Evolutionary conservation across 352 stramenopile species (phyloP).

Genomic region (Phytophthora tentaculata): DNA sequence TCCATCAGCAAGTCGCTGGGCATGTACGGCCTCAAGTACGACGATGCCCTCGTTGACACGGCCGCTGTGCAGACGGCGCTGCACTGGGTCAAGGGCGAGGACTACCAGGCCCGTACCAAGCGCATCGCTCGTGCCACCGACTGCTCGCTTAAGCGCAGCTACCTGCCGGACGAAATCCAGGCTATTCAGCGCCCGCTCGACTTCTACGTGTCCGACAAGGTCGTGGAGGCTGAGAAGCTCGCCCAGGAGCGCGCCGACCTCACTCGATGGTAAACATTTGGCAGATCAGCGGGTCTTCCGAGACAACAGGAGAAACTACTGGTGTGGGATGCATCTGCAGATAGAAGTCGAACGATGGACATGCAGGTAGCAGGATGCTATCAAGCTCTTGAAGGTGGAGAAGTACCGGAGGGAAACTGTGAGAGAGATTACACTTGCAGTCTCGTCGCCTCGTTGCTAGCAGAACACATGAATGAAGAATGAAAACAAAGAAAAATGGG

Average conservation of each 20-base stretch:
- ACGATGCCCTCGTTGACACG: constrained; percentile 86
- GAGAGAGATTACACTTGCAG: neutral
- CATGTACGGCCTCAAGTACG: constrained; percentile 89
- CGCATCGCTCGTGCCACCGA: constrained; percentile 83
- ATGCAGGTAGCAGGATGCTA: constrained; percentile 11
- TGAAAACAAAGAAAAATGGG: constrained; percentile 35
- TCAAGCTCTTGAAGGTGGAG: constrained; percentile 1
- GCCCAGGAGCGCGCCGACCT: constrained; percentile 77
- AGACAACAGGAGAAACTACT: constrained; percentile 4
- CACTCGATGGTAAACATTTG: constrained; percentile 76
- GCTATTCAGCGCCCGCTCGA: constrained; percentile 85
- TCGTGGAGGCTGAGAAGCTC: constrained; percentile 61
- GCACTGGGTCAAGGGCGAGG: constrained; percentile 79
- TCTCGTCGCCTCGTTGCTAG: neutral
- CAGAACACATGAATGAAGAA: constrained; percentile 18
- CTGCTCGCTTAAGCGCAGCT: constrained; percentile 86
- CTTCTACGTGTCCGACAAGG: constrained; percentile 71
- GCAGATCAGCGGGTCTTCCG: neutral
- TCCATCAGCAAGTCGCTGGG: constrained; percentile 78
- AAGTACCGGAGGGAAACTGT: neutral
- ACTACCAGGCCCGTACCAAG: constrained; percentile 79
- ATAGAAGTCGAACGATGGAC: constrained; percentile 10
- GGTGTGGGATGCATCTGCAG: constrained; percentile 1
- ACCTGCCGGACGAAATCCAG: constrained; percentile 89
- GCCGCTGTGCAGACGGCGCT: constrained; percentile 81